phyloP scores from a whole-genome alignment of 2,329 filamentous ascomycete genomes.

The Zopfia rhizophila region DNA sequence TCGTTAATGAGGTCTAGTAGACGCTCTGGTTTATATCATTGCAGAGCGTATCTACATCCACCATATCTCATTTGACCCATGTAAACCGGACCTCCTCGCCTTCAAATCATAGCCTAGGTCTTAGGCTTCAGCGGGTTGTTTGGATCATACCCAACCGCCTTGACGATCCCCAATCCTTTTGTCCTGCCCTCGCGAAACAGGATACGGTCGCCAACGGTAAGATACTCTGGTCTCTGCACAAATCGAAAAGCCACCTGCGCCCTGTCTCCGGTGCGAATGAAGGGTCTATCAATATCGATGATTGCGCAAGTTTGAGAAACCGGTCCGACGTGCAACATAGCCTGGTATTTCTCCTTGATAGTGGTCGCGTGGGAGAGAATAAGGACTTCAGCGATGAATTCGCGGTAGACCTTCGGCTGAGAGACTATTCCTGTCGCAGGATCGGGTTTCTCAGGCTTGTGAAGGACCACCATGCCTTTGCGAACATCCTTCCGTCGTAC shows the following conservation, averaged over 20 bases:
- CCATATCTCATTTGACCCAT: too few relatives aligned
- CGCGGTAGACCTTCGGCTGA: slow-evolving; percentile 63
- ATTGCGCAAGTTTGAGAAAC: slow-evolving; percentile 96
- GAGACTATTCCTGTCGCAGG: slow-evolving; percentile 44
- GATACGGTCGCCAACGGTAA: slow-evolving; percentile 87
- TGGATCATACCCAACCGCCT: slow-evolving; percentile 86
- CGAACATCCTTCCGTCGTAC: slow-evolving; percentile 90
- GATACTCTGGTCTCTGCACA: slow-evolving; percentile 91
- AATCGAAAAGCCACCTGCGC: slow-evolving; percentile 95
- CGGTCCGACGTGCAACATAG: slow-evolving; percentile 96
- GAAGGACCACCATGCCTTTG: slow-evolving; percentile 97
- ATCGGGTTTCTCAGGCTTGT: slow-evolving; percentile 77
- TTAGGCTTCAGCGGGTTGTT: slow-evolving; percentile 55
- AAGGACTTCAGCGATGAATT: slow-evolving; percentile 77
- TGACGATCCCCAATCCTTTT: slow-evolving; percentile 95
- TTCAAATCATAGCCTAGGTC: too few relatives aligned
- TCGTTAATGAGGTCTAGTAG: too few relatives aligned
- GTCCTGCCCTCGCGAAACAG: slow-evolving; percentile 95
- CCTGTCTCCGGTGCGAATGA: slow-evolving; percentile 93
- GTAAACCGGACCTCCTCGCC: too few relatives aligned
- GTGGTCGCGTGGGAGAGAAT: slow-evolving; percentile 97
- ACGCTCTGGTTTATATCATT: too few relatives aligned
- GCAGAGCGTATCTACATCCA: too few relatives aligned
- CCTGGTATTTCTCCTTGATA: slow-evolving; percentile 96
- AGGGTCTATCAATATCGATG: slow-evolving; percentile 95